Base-by-base conservation (phyloP, 2,329 filamentous ascomycete species). In the Rhexocercosporidium sp. region DNA sequence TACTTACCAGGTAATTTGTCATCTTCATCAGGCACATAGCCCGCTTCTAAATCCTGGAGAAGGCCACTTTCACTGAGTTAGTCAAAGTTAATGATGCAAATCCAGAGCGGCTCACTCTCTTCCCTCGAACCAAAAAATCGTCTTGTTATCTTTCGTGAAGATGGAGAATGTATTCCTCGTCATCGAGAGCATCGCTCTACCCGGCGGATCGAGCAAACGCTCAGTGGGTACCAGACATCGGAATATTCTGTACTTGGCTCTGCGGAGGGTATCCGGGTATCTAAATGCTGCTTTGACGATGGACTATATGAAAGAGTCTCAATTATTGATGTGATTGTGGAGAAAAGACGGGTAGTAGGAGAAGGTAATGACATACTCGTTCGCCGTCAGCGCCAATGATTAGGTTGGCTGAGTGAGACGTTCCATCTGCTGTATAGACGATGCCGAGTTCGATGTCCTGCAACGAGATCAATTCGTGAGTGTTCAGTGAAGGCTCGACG, bases 201-300 rank as follows among this genome's bases (percentile, higher is more conserved):
- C 54, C 20, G 41, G 16, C 14, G 41, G 34, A 5, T 63, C 61
- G 2, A 34, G 16, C 20, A 63, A 22, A n/a, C 41, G 41, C 27
- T 63, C 61, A 3, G 61, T 63, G 9, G 49, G 34, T 2, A 63
- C 61, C 3, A 63, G 34, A 18, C 47, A 31, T 20, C 61, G 37
- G 16, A 63, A 63, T 34, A 63, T 63, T 20, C 61, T 41, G 16
- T 63, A 63, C 25, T 27, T 54, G 25, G 61, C 61, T 56, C 47
- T 54, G 6, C 49, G 49, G 3, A 63, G 51, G 3, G 47, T 56
- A 20, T 63, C 47, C 29, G 34, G 14, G 12, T 63, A 49, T 31
- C 27, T 22, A 25, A 63, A 63, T 3, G 29, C 31, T 56, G 7
- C 14, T 63, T 56, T 63, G 4, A 63, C 49, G 49, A 63, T 25